Percentiles rank a stretch among this genome's conserved stretches.
phyloP scores from a whole-genome alignment of 306 rosid genomes.

The Fragaria vesca region DNA sequence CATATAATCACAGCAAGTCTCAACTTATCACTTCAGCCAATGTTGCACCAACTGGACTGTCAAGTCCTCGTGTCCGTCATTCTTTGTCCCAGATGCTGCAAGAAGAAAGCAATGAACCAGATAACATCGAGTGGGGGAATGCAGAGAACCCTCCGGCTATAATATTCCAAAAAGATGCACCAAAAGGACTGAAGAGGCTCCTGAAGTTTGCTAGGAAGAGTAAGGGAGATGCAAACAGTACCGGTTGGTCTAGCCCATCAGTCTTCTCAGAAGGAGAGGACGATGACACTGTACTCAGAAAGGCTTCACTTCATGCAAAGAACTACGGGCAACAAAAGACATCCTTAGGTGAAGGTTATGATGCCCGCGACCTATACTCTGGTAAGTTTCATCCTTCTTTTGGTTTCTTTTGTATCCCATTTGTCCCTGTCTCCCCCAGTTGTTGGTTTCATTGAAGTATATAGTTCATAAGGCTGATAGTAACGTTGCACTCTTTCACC shows the following conservation, averaged over 20 bases:
- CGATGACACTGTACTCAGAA: conserved; percentile 73
- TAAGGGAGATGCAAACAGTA: conserved; percentile 71
- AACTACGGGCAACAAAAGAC: conserved; percentile 68
- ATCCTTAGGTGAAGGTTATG: conserved; percentile 49
- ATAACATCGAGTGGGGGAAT: conserved; percentile 82
- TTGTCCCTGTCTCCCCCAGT: background rate
- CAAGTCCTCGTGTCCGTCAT: conserved; percentile 87
- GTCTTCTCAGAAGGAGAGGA: conserved; percentile 99
- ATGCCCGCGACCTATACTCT: conserved; percentile 48
- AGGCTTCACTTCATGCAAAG: conserved; percentile 63
- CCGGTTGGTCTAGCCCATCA: conserved; percentile 91
- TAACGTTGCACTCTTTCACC: background rate
- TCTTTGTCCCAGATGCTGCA: conserved; percentile 97
- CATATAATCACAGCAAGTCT: conserved; percentile 42
- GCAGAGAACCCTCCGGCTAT: conserved; percentile 87
- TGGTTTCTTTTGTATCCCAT: background rate
- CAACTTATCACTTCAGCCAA: conserved; percentile 46
- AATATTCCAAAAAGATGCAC: conserved; percentile 82
- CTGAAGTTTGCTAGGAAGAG: conserved; percentile 91
- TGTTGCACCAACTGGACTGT: conserved; percentile 43
- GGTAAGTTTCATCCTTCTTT: conserved; percentile 29
- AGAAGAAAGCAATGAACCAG: conserved; percentile 89
- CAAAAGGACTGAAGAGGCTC: conserved; percentile 94
- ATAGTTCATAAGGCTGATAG: background rate
- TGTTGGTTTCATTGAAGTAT: background rate